Base-by-base conservation (phyloP, 1,139 yeast genomes). In the Arxiozyma bovina region DNA sequence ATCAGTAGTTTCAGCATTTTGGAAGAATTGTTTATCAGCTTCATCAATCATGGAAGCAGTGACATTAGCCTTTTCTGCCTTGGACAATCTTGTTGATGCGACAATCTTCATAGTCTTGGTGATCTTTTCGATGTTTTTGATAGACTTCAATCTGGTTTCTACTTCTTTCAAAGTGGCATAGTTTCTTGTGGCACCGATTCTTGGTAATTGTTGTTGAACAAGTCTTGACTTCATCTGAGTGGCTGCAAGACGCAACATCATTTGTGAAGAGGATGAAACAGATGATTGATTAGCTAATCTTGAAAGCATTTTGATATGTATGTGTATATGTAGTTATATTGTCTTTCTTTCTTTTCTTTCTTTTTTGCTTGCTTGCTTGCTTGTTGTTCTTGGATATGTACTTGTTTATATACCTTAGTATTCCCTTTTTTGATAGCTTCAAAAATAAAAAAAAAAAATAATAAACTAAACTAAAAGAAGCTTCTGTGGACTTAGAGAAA, bases 131-230 rank as follows among this genome's bases (percentile, higher is more conserved):
- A 93, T 93, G 82, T 93, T 93, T 81, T 34, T 93, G 74, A 93
- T 93, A 62, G 97, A 89, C 81, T 93, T 93, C 74, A 93, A 85
- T 80, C 99, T 95, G 75, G 82, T 87, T 80, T 93, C 99, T 72
- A 93, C 94, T 77, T 93, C 99, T 80, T 98, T 91, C 73, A 93
- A 82, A 67, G 99, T 93, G 71, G 99, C 99, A 81, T 89, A 91
- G 80, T 84, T 83, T 86, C 96, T 87, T 46, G 49, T 38, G 4
- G 30, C 49, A 46, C 43, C 43, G 17, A 44, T 44, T 17, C 15
- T 20, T 27, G 40, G 40, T 34, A 34, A 6, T 46, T 38, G 30
- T 45, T 25, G 12, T 46, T 38, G 42, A 20, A 17, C 11, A 9
- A 46, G 21, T 8, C 23, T 34, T 15, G 22, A 34, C 21, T 34